Conservation (phyloP, 2,329 filamentous ascomycete species). For the Fusarium buxicola region DNA sequence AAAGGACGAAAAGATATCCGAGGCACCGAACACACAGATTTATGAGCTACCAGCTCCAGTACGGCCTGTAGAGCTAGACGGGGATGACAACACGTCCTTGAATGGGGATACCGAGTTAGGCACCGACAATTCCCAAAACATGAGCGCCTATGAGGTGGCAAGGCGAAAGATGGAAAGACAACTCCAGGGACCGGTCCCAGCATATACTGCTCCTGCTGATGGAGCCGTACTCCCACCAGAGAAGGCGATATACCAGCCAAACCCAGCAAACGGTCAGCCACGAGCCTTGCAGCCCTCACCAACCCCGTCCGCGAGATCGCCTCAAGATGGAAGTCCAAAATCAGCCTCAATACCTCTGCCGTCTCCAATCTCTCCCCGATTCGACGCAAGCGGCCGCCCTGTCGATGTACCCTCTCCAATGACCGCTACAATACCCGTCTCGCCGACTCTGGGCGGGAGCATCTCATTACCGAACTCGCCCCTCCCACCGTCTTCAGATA, state of each 20-base stretch:
- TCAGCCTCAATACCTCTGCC: conserved; percentile 54
- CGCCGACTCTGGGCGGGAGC: conserved; percentile 25
- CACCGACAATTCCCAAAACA: conserved; percentile 53
- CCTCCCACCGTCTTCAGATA: conserved; percentile 21
- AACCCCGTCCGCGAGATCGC: conserved; percentile 37
- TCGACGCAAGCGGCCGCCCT: conserved; percentile 55
- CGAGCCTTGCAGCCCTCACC: conserved; percentile 31
- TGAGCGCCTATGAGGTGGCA: conserved; percentile 64
- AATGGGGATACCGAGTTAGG: conserved; percentile 56
- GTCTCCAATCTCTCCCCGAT: conserved; percentile 60
- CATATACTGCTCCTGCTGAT: conserved; percentile 58
- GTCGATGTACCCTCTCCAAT: conserved; percentile 58
- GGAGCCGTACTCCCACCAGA: conserved; percentile 46
- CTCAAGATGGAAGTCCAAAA: conserved; percentile 33
- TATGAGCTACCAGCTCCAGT: conserved; percentile 63
- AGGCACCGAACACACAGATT: conserved; percentile 59
- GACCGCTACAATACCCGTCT: conserved; percentile 46
- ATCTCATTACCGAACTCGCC: conserved; percentile 34
- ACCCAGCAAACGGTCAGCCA: conserved; percentile 34
- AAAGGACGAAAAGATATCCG: conserved; percentile 42
- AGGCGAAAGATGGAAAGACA: conserved; percentile 64
- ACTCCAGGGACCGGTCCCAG: conserved; percentile 62
- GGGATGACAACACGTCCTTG: conserved; percentile 52
- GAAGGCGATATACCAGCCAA: conserved; percentile 43
- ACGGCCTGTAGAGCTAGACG: conserved; percentile 63